phyloP scores from a whole-genome alignment of 352 stramenopile species.

The Plasmopara halstedii region DNA sequence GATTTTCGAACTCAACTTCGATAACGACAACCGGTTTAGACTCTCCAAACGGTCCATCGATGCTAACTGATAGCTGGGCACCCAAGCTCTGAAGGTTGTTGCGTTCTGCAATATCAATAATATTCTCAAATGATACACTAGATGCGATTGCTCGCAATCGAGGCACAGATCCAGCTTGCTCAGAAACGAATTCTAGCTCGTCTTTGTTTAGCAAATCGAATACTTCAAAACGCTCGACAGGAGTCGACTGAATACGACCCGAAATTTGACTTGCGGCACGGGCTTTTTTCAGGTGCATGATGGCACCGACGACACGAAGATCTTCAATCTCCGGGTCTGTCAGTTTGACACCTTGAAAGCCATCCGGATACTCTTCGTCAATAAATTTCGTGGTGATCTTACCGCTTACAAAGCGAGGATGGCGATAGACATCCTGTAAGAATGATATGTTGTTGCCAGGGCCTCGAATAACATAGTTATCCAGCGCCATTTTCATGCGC shows the following conservation, averaged over 20 bases:
- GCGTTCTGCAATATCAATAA: slow-evolving; percentile 40
- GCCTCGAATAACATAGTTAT: slow-evolving; percentile 93
- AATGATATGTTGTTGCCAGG: slow-evolving; percentile 94
- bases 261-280: slow-evolving; percentile 25
- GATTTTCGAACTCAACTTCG: slow-evolving; percentile 43
- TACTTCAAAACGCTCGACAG: background rate
- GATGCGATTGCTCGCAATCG: slow-evolving; percentile 30
- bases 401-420: slow-evolving; percentile 85
- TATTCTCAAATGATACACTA: slow-evolving; percentile 17
- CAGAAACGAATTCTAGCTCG: slow-evolving; percentile 31
- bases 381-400: slow-evolving; percentile 98
- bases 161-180: slow-evolving; percentile 25
- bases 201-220: slow-evolving; percentile 23
- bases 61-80: slow-evolving; percentile 44
- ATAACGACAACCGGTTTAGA: slow-evolving; percentile 33
- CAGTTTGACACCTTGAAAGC: slow-evolving; percentile 84
- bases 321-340: slow-evolving; percentile 52
- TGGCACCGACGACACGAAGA: slow-evolving; percentile 60
- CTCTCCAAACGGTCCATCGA: slow-evolving; percentile 50
- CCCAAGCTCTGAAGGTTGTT: slow-evolving; percentile 32
- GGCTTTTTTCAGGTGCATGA: slow-evolving; percentile 61
- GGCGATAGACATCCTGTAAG: slow-evolving; percentile 87
- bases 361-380: slow-evolving; percentile 91
- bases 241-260: slow-evolving; percentile 16
- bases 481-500: slow-evolving; percentile 81